These are phyloP conservation scores for Kregervanrija pseudodelftensis DNA, from an alignment of 805 yeast genomes.

Conservation along the genomic window DNA sequence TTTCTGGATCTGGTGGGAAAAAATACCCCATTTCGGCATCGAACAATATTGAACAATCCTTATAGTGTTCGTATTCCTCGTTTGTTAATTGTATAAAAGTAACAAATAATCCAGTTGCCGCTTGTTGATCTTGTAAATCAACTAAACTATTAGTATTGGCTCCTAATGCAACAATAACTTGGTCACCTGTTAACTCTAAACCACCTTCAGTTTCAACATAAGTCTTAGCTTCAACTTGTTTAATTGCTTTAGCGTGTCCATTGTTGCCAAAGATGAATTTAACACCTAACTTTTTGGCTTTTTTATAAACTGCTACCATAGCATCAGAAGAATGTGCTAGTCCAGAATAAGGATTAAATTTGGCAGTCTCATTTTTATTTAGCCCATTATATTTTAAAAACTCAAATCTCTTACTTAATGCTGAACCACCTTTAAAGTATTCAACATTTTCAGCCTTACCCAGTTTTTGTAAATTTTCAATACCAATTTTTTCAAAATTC, in stretches of 20 bases:
- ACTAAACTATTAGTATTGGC: slow-evolving; percentile 32
- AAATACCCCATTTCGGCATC: slow-evolving; percentile 38
- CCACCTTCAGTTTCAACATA: slow-evolving; percentile 17
- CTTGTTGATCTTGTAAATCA: slow-evolving; percentile 24
- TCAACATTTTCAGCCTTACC: slow-evolving; percentile 24
- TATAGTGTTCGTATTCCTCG: slow-evolving; percentile 29
- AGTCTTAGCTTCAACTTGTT: slow-evolving; percentile 8
- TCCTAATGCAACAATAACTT: slow-evolving; percentile 25
- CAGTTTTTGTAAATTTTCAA: slow-evolving; percentile 26
- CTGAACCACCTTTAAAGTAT: slow-evolving; percentile 24
- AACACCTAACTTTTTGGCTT: slow-evolving; percentile 27
- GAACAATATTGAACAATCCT: slow-evolving; percentile 36
- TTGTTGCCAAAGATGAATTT: slow-evolving; percentile 27
- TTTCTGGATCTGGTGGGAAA: slow-evolving; percentile 39
- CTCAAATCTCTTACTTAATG: slow-evolving; percentile 20
- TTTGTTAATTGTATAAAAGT: slow-evolving; percentile 33
- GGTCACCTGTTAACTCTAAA: neutral
- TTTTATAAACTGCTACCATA: slow-evolving; percentile 25
- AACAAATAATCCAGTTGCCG: slow-evolving; percentile 34
- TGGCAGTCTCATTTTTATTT: slow-evolving; percentile 8
- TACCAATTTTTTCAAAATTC: slow-evolving; percentile 31
- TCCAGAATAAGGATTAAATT: slow-evolving; percentile 35
- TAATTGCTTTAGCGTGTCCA: slow-evolving; percentile 21
- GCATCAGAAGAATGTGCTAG: slow-evolving; percentile 36
- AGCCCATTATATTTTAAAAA: slow-evolving; percentile 12